phyloP scores from a whole-genome alignment of 2,329 filamentous ascomycete species.

The Neurospora sp. region DNA sequence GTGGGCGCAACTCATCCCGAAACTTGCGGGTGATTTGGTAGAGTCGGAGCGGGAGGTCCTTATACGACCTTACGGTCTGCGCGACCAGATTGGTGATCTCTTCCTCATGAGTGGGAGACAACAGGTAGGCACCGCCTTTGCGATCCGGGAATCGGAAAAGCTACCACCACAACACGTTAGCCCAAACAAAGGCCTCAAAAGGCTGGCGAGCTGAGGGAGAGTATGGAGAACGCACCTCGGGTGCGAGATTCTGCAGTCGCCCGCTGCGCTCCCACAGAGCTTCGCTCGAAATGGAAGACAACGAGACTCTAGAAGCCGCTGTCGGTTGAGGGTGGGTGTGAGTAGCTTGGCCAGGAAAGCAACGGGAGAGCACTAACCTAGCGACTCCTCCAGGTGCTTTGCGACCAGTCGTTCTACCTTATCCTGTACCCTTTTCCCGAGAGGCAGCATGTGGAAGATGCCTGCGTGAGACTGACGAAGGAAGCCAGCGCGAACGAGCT shows the following conservation, averaged over 20 bases:
- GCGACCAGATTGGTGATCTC: conserved; percentile 81
- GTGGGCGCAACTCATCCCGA: conserved; percentile 79
- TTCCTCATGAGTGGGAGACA: conserved; percentile 92
- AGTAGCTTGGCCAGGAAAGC: not conserved
- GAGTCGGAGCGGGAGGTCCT: conserved; percentile 71
- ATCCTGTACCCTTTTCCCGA: conserved; percentile 77
- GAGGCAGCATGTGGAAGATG: conserved; percentile 82
- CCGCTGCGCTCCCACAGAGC: conserved; percentile 74
- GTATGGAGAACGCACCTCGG: conserved; percentile 47
- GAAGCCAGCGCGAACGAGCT: conserved; percentile 62
- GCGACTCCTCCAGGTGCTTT: conserved; percentile 62
- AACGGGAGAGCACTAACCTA: conserved; percentile 11
- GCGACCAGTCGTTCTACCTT: conserved; percentile 83
- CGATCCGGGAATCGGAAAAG: conserved; percentile 75
- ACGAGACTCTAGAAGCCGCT: conserved; percentile 69
- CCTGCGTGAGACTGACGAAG: conserved; percentile 76
- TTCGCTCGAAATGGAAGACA: conserved; percentile 81
- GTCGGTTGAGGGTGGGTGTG: conserved; percentile 1
- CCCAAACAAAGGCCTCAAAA: not conserved
- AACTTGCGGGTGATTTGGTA: conserved; percentile 96
- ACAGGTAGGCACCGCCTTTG: conserved; percentile 61
- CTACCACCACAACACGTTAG: conserved; percentile 32
- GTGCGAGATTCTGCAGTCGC: conserved; percentile 59
- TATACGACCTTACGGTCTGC: conserved; percentile 67
- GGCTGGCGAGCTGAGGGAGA: not conserved